phyloP scores from a whole-genome alignment of 208 protist genomes.

The Crithidia acanthocephali region DNA sequence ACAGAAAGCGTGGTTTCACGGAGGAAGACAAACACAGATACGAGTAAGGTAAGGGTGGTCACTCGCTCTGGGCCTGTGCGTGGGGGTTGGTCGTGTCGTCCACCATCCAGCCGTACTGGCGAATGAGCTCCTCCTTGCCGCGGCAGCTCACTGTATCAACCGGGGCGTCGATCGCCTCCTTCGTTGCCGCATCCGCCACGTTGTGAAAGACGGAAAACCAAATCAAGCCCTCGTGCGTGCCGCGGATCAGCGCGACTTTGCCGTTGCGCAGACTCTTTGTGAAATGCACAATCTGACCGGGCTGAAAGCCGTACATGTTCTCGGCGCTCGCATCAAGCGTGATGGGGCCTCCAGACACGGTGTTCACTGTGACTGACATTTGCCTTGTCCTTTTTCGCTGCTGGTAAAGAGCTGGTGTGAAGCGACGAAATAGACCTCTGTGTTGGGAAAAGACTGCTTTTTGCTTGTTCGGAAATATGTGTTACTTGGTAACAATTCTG shows the following conservation, averaged over 20 bases:
- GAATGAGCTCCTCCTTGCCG: slow-evolving; percentile 84
- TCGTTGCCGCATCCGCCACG: slow-evolving; percentile 48
- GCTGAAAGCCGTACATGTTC: slow-evolving; percentile 62
- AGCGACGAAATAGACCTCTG: too few relatives aligned
- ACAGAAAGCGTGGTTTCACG: neutral
- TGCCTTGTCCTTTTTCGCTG: neutral
- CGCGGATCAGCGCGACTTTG: slow-evolving; percentile 83
- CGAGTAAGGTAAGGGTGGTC: slow-evolving; percentile 17
- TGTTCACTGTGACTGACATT: slow-evolving; percentile 44
- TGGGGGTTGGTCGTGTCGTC: slow-evolving; percentile 56
- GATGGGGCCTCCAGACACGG: slow-evolving; percentile 67
- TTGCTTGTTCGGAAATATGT: too few relatives aligned
- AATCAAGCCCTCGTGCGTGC: slow-evolving; percentile 65
- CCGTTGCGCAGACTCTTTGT: slow-evolving; percentile 88
- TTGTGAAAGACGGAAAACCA: slow-evolving; percentile 83
- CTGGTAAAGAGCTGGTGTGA: slow-evolving; percentile 1
- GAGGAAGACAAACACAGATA: neutral
- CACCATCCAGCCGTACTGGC: slow-evolving; percentile 88
- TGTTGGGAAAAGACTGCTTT: too few relatives aligned
- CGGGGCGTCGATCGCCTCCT: slow-evolving; percentile 63
- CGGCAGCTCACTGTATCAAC: slow-evolving; percentile 84
- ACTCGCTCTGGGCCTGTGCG: neutral
- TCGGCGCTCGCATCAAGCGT: slow-evolving; percentile 41
- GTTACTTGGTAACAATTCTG: too few relatives aligned
- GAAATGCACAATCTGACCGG: slow-evolving; percentile 87